phyloP scores from a whole-genome alignment of 2,329 filamentous ascomycete genomes.

The Simplicillium aogashimaense region DNA sequence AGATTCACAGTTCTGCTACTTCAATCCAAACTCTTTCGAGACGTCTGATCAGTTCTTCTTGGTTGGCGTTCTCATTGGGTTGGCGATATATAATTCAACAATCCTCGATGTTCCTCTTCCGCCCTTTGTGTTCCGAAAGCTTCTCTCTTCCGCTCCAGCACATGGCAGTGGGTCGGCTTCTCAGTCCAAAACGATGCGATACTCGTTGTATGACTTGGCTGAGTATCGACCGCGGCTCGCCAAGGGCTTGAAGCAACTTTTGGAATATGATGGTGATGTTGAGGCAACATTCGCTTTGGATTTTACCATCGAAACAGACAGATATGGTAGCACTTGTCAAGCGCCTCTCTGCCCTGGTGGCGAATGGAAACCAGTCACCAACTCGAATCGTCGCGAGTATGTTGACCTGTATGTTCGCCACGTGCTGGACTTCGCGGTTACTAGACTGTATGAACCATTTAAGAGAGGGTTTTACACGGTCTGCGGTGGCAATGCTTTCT shows the following conservation, averaged over 20 bases:
- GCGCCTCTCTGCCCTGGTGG: constrained; percentile 68
- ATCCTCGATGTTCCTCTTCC: constrained; percentile 84
- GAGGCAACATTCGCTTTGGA: constrained; percentile 71
- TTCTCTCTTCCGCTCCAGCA: constrained; percentile 66
- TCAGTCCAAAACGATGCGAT: constrained; percentile 55
- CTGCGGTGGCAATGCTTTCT: constrained; percentile 78
- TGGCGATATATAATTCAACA: constrained; percentile 92
- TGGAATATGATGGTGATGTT: constrained; percentile 80
- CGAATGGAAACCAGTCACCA: constrained; percentile 69
- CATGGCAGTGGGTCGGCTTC: constrained; percentile 42
- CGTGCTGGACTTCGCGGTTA: constrained; percentile 66
- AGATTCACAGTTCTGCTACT: constrained; percentile 84
- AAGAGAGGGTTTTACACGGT: constrained; percentile 90
- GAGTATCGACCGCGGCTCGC: constrained; percentile 73
- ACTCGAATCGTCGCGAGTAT: constrained; percentile 72
- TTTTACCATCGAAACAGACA: constrained; percentile 68
- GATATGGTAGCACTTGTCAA: constrained; percentile 58
- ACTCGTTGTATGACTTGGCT: constrained; percentile 71
- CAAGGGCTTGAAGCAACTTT: constrained; percentile 60
- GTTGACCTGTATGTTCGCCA: constrained; percentile 78
- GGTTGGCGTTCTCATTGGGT: constrained; percentile 75
- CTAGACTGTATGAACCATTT: constrained; percentile 84
- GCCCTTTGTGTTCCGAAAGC: constrained; percentile 80
- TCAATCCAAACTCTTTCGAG: constrained; percentile 83
- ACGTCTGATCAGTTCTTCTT: constrained; percentile 88